Conservation (phyloP, 169 alveolate genomes). For the Plasmodium chabaudi region DNA sequence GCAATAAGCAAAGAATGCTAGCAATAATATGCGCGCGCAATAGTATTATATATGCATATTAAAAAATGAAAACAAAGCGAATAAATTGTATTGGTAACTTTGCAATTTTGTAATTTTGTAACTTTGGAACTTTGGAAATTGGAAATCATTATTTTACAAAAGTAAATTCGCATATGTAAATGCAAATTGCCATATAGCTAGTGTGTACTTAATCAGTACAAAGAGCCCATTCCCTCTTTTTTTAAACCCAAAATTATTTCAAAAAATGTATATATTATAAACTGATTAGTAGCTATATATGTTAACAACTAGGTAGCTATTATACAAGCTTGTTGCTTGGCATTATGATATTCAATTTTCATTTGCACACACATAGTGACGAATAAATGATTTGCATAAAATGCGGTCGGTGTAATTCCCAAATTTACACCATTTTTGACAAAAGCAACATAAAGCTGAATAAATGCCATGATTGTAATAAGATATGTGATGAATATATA, state of each 20-base stretch:
- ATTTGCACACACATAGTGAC: background rate
- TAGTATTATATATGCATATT: no score
- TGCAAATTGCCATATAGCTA: background rate
- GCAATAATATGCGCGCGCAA: background rate
- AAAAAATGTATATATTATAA: background rate
- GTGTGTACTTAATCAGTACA: background rate
- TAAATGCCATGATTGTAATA: constrained; percentile 53
- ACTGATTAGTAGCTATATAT: background rate
- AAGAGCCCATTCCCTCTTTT: background rate
- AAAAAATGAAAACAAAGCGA: background rate
- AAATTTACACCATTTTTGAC: constrained; percentile 51
- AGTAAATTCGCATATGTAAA: background rate
- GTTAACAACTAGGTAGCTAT: background rate
- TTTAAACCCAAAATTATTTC: background rate
- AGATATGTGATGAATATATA: constrained; percentile 71
- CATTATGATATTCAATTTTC: background rate
- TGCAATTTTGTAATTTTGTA: no score
- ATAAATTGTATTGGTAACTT: no score
- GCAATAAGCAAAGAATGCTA: background rate
- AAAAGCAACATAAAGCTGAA: constrained; percentile 67
- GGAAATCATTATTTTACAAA: background rate
- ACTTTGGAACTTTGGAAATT: no score
- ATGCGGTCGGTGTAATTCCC: constrained; percentile 66
- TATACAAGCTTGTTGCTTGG: background rate
- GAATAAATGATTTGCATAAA: constrained; percentile 56